Evolutionary conservation across 108 stramenopile species (phyloP).

Genomic region (Pseudonitzschia pungens): DNA sequence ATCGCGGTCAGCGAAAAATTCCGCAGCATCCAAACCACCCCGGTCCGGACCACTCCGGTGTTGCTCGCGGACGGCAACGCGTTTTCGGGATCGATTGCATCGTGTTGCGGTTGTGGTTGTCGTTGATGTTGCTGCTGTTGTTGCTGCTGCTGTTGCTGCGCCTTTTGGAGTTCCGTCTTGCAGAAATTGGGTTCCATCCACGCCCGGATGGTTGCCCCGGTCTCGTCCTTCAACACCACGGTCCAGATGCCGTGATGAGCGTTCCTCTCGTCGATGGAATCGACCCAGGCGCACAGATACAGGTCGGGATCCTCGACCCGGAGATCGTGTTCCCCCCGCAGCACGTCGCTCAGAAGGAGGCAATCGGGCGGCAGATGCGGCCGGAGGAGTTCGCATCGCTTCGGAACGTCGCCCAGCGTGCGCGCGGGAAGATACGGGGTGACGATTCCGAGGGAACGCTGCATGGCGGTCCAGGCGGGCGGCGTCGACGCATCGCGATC

Average conservation of each 20-base stretch:
- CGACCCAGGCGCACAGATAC: constrained; percentile 36
- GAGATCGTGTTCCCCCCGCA: constrained; percentile 21
- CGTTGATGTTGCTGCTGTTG: not conserved
- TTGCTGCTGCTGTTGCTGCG: not conserved
- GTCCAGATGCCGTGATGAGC: constrained; percentile 40
- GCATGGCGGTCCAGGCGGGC: constrained; percentile 46
- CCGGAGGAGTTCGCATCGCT: constrained; percentile 31
- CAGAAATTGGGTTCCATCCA: constrained; percentile 48
- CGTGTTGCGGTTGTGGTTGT: too few species aligned
- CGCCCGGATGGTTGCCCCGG: constrained; percentile 37
- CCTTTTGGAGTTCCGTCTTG: constrained; percentile 28
- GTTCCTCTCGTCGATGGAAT: constrained; percentile 22
- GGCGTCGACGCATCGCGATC: constrained; percentile 13
- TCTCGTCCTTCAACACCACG: constrained; percentile 48
- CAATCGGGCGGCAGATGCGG: constrained; percentile 25
- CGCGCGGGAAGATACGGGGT: constrained; percentile 36
- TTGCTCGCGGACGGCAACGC: not conserved
- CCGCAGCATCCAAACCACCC: constrained; percentile 60
- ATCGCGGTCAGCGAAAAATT: constrained; percentile 44
- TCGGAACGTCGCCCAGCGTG: constrained; percentile 1
- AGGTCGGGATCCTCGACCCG: not conserved
- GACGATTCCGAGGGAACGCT: constrained; percentile 23
- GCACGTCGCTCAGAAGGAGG: constrained; percentile 29
- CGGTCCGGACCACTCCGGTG: constrained; percentile 35
- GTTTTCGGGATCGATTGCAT: not conserved